A percentile compares a stretch with the other conserved stretches of the same genome.
These are phyloP conservation scores for Lentinula raphanica DNA, from an alignment of 768 basidiomycete genomes.

Conservation along the genomic window DNA sequence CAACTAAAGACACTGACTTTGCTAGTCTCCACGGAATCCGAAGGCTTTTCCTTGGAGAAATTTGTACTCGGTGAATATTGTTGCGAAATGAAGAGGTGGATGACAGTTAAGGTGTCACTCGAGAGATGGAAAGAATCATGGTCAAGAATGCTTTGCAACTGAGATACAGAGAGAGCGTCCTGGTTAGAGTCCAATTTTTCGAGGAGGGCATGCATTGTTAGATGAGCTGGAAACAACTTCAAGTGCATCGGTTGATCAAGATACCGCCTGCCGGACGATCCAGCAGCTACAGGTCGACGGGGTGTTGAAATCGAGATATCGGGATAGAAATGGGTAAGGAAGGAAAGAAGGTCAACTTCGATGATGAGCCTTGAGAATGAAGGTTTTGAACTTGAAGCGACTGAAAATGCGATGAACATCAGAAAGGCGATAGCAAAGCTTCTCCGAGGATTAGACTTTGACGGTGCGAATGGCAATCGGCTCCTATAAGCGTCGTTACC, in stretches of 20 bases:
- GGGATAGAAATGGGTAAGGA: background rate
- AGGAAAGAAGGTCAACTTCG: background rate
- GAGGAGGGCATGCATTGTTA: background rate
- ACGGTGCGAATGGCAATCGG: background rate
- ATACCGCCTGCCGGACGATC: background rate
- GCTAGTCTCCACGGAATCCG: constrained; percentile 95
- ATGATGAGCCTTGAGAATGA: background rate
- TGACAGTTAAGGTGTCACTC: background rate
- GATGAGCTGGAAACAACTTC: background rate
- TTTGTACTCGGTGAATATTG: too few species aligned
- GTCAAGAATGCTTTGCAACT: background rate
- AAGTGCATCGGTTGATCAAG: too few species aligned
- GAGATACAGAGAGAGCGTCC: background rate
- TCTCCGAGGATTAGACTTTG: background rate
- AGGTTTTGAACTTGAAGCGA: background rate
- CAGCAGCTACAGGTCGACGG: too few species aligned
- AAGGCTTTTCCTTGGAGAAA: too few species aligned
- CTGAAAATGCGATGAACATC: background rate
- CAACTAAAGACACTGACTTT: constrained; percentile 56
- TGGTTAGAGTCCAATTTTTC: background rate
- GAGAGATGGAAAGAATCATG: background rate
- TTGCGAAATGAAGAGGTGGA: too few species aligned
- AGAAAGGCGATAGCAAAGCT: background rate
- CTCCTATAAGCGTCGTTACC: too few species aligned
- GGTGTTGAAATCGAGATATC: background rate